Evolutionary conservation across 441 rosid genomes (phyloP), one percentile per base, ranked within the genome.

Genomic region (Dalechampia spathulata): DNA sequence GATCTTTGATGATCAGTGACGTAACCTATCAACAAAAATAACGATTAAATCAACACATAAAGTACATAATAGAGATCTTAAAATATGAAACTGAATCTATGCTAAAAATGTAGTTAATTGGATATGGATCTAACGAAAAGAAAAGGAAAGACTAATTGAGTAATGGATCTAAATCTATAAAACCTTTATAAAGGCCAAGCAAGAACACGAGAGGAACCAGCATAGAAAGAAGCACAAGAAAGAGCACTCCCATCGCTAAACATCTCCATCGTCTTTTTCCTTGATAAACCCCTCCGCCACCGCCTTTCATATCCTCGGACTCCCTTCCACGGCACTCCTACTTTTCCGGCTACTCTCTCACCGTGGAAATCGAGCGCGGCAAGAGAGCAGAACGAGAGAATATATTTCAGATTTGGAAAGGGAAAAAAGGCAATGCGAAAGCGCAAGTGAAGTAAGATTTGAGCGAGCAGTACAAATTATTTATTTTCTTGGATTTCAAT

Each of bases 151-250:
- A 30, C 34, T 30, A 30, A n/a, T n/a, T n/a, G n/a, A n/a, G n/a
- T n/a, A n/a, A n/a, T n/a, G n/a, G n/a, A n/a, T n/a, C n/a, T n/a
- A n/a, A n/a, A n/a, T n/a, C n/a, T n/a, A n/a, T n/a, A n/a, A n/a
- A n/a, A 30, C 34, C 34, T 22, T 82, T 86, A 80, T 83, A 80
- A 70, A 89, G 79, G 68, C 95, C 97, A 37, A 89, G 92, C 62
- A 93, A 75, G 69, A 93, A 87, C 49, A 83, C 90, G 22, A 93
- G 92, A 58, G 96, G 99, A 66, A 89, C 96, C 52, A 93, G 86
- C 97, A 93, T 89, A 15, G 99, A 93, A 26, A 93, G 86, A 36
- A 93, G 26, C 25, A 93, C 96, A 42, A 93, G 99, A 60, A 82
- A 81, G 47, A 85, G 80, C 7, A 87, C 90, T 34, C 89, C 92